Conservation (phyloP, 345 rosid genomes). For the Trapa bicornis region DNA sequence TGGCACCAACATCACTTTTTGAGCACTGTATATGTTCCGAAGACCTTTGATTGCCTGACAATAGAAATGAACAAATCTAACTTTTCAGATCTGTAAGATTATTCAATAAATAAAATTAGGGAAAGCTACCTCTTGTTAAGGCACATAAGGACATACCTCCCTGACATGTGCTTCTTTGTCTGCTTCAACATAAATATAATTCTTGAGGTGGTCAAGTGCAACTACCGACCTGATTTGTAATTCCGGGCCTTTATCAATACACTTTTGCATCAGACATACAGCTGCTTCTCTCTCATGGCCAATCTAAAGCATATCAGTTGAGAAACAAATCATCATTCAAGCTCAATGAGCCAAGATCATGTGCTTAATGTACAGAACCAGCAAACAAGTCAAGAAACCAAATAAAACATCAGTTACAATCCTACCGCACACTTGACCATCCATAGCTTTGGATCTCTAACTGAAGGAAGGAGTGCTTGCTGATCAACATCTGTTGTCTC, state of each 20-base stretch:
- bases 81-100: not conserved
- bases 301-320: constrained; percentile 34
- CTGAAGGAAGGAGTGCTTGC: constrained; percentile 95
- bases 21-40: constrained; percentile 47
- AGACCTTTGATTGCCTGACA: constrained; percentile 85
- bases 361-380: not conserved
- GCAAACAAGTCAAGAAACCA: not conserved
- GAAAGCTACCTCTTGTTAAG: not conserved
- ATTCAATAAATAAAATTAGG: not conserved
- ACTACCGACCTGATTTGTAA: constrained; percentile 76
- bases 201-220: constrained; percentile 92
- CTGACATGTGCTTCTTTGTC: constrained; percentile 92
- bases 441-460: constrained; percentile 80
- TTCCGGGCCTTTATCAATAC: constrained; percentile 71
- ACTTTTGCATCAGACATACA: constrained; percentile 90
- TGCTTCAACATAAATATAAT: constrained; percentile 77
- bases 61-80: not conserved
- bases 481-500: constrained; percentile 97
- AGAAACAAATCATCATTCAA: constrained; percentile 1
- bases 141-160: constrained; percentile 42
- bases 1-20: constrained; percentile 80
- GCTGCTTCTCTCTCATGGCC: constrained; percentile 89
- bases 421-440: constrained; percentile 64
- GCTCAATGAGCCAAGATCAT: not conserved
- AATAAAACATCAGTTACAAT: not conserved